Conservation (phyloP, 257 asterid genomes). For the Paraleonurus japonicus region DNA sequence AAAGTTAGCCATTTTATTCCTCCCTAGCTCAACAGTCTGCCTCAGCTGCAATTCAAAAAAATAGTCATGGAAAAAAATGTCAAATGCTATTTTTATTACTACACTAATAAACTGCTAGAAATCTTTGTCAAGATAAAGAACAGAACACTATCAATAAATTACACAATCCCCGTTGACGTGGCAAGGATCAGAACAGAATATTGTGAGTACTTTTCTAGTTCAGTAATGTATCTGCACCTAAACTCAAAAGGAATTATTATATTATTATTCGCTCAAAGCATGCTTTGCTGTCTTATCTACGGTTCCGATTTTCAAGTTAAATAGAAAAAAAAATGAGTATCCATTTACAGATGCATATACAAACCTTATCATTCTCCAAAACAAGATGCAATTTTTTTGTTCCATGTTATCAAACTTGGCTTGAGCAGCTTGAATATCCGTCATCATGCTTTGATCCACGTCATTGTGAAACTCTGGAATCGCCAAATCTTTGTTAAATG, state of each 20-base stretch:
- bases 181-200: conserved; percentile 12
- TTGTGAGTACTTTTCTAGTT: background rate
- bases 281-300: conserved; percentile 3
- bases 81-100: conserved; percentile 4
- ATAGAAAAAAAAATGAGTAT: background rate
- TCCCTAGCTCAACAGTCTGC: conserved; percentile 54
- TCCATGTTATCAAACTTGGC: conserved; percentile 50
- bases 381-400: conserved; percentile 47
- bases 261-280: no score
- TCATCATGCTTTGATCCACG: conserved; percentile 31
- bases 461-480: conserved; percentile 45
- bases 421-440: conserved; percentile 51
- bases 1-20: conserved; percentile 45
- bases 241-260: background rate
- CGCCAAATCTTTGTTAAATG: conserved; percentile 21
- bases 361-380: conserved; percentile 57
- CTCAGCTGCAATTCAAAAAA: conserved; percentile 46
- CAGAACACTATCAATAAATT: background rate
- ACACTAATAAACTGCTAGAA: background rate
- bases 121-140: conserved; percentile 7
- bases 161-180: background rate
- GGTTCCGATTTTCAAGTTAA: background rate
- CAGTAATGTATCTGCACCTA: conserved; percentile 3
- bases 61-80: conserved; percentile 13
- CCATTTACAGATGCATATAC: conserved; percentile 28